phyloP scores from a whole-genome alignment of 148 eudicot genomes.

The Vaccinium corymbosum region DNA sequence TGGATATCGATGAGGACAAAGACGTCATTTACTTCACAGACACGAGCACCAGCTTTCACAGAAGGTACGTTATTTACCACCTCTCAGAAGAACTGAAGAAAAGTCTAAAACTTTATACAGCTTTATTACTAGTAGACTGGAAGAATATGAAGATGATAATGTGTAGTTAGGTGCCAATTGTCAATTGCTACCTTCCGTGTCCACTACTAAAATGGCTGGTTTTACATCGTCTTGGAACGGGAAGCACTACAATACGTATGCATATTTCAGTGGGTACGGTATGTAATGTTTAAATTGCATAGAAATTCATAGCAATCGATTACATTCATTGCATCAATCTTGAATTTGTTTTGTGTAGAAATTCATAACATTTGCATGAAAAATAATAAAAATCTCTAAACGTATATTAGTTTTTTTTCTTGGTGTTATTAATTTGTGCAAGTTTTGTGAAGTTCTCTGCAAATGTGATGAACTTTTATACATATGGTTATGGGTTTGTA shows the following conservation, averaged over 20 bases:
- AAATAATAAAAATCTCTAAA: neutral
- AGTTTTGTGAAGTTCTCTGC: neutral
- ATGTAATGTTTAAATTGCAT: too few species aligned
- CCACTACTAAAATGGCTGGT: too few species aligned
- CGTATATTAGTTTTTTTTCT: too few species aligned
- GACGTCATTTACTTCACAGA: constrained; percentile 47
- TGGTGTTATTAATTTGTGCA: neutral
- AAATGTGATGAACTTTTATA: neutral
- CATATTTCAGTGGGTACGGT: too few species aligned
- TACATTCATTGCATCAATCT: too few species aligned
- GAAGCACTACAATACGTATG: too few species aligned
- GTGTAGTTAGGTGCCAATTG: too few species aligned
- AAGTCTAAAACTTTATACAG: neutral
- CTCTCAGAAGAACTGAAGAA: neutral
- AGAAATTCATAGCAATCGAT: too few species aligned
- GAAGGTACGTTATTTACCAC: constrained; percentile 27
- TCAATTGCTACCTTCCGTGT: too few species aligned
- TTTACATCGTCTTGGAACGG: too few species aligned
- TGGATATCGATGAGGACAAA: constrained; percentile 40
- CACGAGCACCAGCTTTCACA: constrained; percentile 34
- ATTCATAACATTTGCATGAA: neutral
- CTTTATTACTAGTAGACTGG: neutral
- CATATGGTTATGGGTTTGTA: neutral
- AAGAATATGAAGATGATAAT: too few species aligned
- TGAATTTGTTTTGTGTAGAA: neutral